Conservation (phyloP, 75 land plant species). For the Azolla pinnata region DNA sequence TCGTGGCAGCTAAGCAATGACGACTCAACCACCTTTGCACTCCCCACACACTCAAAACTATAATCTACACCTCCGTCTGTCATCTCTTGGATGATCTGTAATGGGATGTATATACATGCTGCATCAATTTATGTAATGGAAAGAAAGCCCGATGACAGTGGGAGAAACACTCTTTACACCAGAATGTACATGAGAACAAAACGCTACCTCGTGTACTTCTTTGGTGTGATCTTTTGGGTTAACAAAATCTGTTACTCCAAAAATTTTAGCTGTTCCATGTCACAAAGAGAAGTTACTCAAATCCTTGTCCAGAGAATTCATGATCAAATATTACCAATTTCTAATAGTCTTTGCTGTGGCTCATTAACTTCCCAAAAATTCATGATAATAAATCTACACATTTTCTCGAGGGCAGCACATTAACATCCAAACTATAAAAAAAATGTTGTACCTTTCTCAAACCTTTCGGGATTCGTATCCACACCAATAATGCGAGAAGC, state of each 20-base stretch:
- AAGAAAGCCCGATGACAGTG: too few relatives aligned
- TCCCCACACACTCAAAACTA: conserved; percentile 54
- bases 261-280: conserved; percentile 3
- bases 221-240: conserved; percentile 43
- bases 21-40: conserved; percentile 31
- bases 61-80: conserved; percentile 57
- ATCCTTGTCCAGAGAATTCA: too few relatives aligned
- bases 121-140: too few relatives aligned
- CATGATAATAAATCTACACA: neutral
- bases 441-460: conserved; percentile 27
- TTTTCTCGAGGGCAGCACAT: too few relatives aligned
- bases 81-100: conserved; percentile 43
- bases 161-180: too few relatives aligned
- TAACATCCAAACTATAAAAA: neutral
- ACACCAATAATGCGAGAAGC: conserved; percentile 49
- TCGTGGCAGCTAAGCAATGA: conserved; percentile 43
- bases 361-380: too few relatives aligned
- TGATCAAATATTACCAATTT: too few relatives aligned
- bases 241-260: conserved; percentile 40
- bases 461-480: conserved; percentile 26
- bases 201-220: conserved; percentile 41
- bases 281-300: too few relatives aligned
- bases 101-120: too few relatives aligned
- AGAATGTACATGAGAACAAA: neutral
- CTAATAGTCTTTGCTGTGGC: too few relatives aligned